Evolutionary conservation across 805 yeast species (phyloP).

Genomic region (Monosporozyma siamensis): DNA sequence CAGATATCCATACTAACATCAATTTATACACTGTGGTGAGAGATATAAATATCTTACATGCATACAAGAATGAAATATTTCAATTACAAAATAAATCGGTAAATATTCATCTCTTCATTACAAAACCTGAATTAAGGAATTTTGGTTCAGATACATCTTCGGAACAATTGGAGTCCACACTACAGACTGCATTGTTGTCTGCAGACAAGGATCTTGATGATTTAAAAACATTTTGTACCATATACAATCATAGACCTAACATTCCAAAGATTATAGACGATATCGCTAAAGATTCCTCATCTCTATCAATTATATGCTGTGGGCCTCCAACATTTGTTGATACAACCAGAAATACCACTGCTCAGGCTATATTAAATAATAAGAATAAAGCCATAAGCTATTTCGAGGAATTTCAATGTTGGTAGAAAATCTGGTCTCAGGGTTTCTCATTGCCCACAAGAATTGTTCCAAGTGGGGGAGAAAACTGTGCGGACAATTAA

Average conservation of each 20-base stretch:
- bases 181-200: slow-evolving; percentile 4
- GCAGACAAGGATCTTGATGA: not conserved
- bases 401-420: slow-evolving; percentile 64
- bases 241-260: slow-evolving; percentile 41
- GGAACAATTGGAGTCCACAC: slow-evolving; percentile 1
- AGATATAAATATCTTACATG: slow-evolving; percentile 13
- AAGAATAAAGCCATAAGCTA: slow-evolving; percentile 49
- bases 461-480: no score
- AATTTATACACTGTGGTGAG: slow-evolving; percentile 14
- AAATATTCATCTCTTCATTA: slow-evolving; percentile 11
- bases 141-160: slow-evolving; percentile 1
- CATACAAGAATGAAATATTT: slow-evolving; percentile 14
- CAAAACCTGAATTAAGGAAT: not conserved
- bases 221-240: slow-evolving; percentile 24
- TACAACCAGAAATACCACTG: slow-evolving; percentile 40
- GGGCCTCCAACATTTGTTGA: slow-evolving; percentile 58
- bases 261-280: slow-evolving; percentile 34
- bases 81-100: slow-evolving; percentile 10
- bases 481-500: no score
- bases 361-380: slow-evolving; percentile 31
- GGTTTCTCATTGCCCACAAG: no score
- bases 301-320: slow-evolving; percentile 47
- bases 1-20: slow-evolving; percentile 6
- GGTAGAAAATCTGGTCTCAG: slow-evolving; percentile 38
- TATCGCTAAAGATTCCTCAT: slow-evolving; percentile 30